Conservation (phyloP, 495 filamentous ascomycete species). For the Penicillium antarcticum region DNA sequence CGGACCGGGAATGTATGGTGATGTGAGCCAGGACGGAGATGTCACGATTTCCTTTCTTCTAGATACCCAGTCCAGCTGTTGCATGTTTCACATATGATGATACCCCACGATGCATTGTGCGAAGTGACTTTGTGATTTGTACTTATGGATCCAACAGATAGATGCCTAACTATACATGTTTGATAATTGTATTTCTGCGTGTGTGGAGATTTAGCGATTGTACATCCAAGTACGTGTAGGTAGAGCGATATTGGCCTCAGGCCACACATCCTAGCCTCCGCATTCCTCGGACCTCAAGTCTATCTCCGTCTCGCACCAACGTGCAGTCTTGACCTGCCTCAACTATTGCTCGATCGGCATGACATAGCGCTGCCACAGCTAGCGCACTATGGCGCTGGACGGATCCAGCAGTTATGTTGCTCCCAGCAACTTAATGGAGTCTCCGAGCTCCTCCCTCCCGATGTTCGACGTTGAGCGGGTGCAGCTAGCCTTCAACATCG, state of each 20-base stretch:
- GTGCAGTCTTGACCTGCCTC: constrained; percentile 6
- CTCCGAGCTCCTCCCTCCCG: constrained; percentile 60
- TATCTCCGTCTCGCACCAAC: constrained; percentile 8
- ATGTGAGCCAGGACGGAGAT: constrained; percentile 38
- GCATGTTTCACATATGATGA: constrained; percentile 18
- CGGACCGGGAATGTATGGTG: constrained; percentile 70
- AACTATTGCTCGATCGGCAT: constrained; percentile 23
- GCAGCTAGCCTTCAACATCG: constrained; percentile 84
- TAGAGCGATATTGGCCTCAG: constrained; percentile 5
- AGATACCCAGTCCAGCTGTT: constrained; percentile 11
- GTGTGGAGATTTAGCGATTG: background rate
- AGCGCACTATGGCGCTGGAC: constrained; percentile 54
- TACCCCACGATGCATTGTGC: constrained; percentile 21
- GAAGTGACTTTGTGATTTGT: background rate
- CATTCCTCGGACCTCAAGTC: constrained; percentile 11
- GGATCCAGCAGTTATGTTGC: constrained; percentile 52
- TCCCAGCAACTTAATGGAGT: constrained; percentile 53
- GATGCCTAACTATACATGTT: background rate
- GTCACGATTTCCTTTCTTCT: background rate
- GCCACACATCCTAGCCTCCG: constrained; percentile 13
- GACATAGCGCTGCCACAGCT: constrained; percentile 29
- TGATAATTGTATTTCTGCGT: background rate
- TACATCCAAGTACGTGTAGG: background rate
- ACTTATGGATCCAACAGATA: background rate
- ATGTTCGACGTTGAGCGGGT: constrained; percentile 94